Conservation (phyloP, 257 asterid species). For the Agastache rugosa region DNA sequence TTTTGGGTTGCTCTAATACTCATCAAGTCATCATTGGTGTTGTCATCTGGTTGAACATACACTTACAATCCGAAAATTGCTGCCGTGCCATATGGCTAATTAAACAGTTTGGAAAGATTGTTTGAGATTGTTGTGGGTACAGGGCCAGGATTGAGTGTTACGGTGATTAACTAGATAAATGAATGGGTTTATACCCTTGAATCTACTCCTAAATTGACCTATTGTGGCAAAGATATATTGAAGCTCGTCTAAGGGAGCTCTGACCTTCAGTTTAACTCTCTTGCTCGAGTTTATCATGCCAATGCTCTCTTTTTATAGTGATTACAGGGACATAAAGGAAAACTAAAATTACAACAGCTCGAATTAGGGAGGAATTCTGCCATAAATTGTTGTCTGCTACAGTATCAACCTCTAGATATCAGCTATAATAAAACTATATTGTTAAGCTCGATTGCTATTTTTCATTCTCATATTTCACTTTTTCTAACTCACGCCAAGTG, state of each 20-base stretch:
- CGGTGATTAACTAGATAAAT: neutral
- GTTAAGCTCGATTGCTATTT: no score
- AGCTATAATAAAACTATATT: neutral
- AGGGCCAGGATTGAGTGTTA: neutral
- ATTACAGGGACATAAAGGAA: neutral
- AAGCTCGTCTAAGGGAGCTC: neutral
- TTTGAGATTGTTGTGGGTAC: neutral
- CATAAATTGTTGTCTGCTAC: neutral
- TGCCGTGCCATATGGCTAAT: neutral
- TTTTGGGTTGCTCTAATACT: neutral
- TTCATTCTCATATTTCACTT: neutral
- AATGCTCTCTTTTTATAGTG: neutral
- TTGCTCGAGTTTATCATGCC: neutral
- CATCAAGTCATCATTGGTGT: neutral
- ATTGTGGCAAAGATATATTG: neutral
- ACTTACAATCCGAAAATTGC: slow-evolving; percentile 1
- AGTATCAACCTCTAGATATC: neutral
- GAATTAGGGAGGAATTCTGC: neutral
- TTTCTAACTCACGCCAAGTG: neutral
- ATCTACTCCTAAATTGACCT: neutral
- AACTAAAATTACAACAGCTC: neutral
- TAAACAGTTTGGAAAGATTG: neutral
- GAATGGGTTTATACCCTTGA: neutral
- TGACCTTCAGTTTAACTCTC: neutral
- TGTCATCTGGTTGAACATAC: slow-evolving; percentile 12